Base-by-base conservation (phyloP, 805 yeast species). In the Cyberlindnera bimundalis region DNA sequence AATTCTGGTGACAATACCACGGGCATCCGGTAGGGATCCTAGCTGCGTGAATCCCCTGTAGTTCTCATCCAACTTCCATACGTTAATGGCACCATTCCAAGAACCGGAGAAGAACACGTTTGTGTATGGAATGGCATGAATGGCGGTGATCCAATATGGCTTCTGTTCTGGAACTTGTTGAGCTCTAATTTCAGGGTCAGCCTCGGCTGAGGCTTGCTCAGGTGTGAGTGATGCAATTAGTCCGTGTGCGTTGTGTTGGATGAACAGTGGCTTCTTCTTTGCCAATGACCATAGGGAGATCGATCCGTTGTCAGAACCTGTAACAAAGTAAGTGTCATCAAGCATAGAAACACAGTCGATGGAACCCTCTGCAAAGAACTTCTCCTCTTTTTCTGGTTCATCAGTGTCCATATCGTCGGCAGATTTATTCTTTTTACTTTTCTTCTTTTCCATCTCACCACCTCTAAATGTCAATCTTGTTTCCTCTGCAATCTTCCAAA, bases 401-500 rank as follows among this genome's bases (percentile, higher is more conserved):
- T 47, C 58, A 24, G 52, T 48, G 21, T 58, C 56, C 30, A 65
- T 66, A 20, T 54, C 59, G 34, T 53, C 60, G 11, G 42, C 48
- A 41, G 49, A 59, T 23, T 59, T 61, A 42, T 51, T 61, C 43
- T 51, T 61, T 45, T 55, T 62, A 43, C 52, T 58, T 51, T 61
- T 43, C 60, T 59, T 63, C 50, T 67, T 65, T 50, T 65, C 50
- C 54, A 64, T 47, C 56, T 88, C 96, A 43, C 95, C 96, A 46
- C 96, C 96, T 59, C 96, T 76, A 62, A 91, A 91, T 0, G 96
- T 89, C 55, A 93, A 74, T 58, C 97, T 78, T 1, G 95, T 80
- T 65, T 93, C 99, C 55, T 93, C 99, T 19, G 96, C 79, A 50
- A 93, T 88, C 61, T 93, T 93, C 99, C 99, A 93, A 54, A 86